Evolutionary conservation across 495 filamentous ascomycete genomes (phyloP).

Genomic region (Daldinia bambusicola): DNA sequence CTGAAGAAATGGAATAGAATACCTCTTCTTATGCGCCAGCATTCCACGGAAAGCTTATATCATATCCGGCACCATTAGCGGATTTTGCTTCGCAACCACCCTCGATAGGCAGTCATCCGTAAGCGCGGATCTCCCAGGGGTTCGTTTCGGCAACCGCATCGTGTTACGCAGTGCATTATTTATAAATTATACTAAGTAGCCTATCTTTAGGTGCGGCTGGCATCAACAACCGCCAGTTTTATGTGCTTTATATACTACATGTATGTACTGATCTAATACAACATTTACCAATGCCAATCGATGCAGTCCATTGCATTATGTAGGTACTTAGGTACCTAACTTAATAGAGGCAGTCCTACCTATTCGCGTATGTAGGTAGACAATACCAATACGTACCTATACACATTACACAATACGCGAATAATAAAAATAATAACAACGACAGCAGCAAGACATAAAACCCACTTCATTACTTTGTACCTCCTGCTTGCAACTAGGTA

Average conservation of each 20-base stretch:
- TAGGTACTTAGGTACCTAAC: too few species aligned
- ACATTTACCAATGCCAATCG: background rate
- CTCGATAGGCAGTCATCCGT: conserved; percentile 12
- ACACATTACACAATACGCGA: background rate
- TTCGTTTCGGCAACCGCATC: conserved; percentile 37
- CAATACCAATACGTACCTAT: background rate
- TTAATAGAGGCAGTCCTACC: too few species aligned
- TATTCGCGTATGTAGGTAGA: background rate
- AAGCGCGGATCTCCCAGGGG: conserved; percentile 28
- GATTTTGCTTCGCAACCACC: background rate
- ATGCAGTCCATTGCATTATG: background rate
- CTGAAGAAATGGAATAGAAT: background rate
- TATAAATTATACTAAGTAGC: background rate
- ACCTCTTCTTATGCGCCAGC: background rate
- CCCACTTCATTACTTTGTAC: background rate
- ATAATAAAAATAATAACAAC: background rate
- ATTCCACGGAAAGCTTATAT: conserved; percentile 10
- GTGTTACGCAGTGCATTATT: conserved; percentile 19
- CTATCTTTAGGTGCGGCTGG: background rate
- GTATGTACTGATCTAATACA: too few species aligned
- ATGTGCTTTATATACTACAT: background rate
- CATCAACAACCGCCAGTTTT: background rate
- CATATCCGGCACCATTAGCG: background rate
- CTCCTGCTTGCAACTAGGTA: background rate
- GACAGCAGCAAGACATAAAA: background rate